Base-by-base conservation (phyloP, 352 stramenopile genomes). In the Chrysophaeum taylorii region DNA sequence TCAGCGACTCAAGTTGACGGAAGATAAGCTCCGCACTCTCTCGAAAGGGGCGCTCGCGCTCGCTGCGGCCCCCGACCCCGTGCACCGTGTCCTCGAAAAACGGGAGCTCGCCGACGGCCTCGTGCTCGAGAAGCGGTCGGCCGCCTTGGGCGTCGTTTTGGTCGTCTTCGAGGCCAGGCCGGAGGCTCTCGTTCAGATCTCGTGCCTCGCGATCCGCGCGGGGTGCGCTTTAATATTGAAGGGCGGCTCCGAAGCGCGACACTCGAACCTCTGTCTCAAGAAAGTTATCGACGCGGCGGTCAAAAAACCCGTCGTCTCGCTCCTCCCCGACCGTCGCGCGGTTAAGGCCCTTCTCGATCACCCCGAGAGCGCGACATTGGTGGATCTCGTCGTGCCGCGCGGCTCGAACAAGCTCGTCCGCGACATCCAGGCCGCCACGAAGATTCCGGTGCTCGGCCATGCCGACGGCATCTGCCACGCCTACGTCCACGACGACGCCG, bases 111-210 rank as follows among this genome's bases (percentile, higher is more conserved):
- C 89, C 0, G 88, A 87, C 42, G 92, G 92, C 25, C 79, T 97
- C n/a, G 77, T 92, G 23, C 81, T 97, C 41, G 89, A 92, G 60
- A 88, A 96, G 70, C 91, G 95, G 67, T 97, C 92, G 2, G 86
- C 92, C 0, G 89, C 94, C 21, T 98, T 98, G 75, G 94, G 95
- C 35, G 93, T 98, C 36, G 76, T 99, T 12, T 90, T 98, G 68
- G 92, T 99, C 53, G 96, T 99, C 72, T 99, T 98, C 73, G 95
- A 99, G 80, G 96, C 88, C 68, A 82, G 95, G 21, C 95, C 95
- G 16, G 94, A 99, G 78, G 97, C 80, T 15, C 84, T 88, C 71
- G 89, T 91, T 25, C 92, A 99, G 84, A 98, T 98, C 75, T 90
- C 93, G 16, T 86, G 92, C 15, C 85, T 98, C 0, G 91, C 92